Conservation (phyloP, 257 asterid species). For the Verbena officinalis region DNA sequence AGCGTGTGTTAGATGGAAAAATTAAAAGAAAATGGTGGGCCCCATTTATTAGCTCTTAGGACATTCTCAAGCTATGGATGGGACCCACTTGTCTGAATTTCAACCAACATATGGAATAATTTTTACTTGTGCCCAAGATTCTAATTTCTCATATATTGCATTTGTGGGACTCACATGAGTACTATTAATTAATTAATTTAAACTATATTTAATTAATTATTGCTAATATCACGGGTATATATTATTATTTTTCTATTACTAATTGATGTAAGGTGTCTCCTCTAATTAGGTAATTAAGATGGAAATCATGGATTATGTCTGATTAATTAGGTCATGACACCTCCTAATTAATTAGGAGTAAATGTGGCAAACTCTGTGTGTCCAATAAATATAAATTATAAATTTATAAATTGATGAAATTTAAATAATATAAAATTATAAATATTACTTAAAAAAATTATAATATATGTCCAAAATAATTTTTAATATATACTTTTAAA, state of each 20-base stretch:
- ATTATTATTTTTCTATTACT: neutral
- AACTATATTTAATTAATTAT: neutral
- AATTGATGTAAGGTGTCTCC: conserved; percentile 32
- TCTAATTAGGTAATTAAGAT: conserved; percentile 7
- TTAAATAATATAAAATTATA: too few relatives aligned
- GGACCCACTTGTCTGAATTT: conserved; percentile 63
- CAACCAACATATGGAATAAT: conserved; percentile 78
- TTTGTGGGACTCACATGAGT: conserved; percentile 35
- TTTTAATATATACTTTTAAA: too few relatives aligned
- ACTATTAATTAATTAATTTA: conserved; percentile 24
- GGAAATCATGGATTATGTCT: conserved; percentile 20
- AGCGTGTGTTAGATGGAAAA: conserved; percentile 34
- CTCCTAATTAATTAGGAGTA: too few relatives aligned
- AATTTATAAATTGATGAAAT: too few relatives aligned
- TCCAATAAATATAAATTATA: too few relatives aligned
- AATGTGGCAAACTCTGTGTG: too few relatives aligned
- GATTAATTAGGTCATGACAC: conserved; percentile 5
- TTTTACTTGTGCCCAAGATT: conserved; percentile 63
- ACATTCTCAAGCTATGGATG: conserved; percentile 51
- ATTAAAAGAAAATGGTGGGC: conserved; percentile 17
- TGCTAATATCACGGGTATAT: conserved; percentile 20
- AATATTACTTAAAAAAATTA: too few relatives aligned
- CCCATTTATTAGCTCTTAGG: conserved; percentile 17
- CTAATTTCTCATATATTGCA: conserved; percentile 48
- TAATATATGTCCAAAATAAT: too few relatives aligned